phyloP scores from a whole-genome alignment of 2,329 filamentous ascomycete genomes.

The Beauveria sp. region DNA sequence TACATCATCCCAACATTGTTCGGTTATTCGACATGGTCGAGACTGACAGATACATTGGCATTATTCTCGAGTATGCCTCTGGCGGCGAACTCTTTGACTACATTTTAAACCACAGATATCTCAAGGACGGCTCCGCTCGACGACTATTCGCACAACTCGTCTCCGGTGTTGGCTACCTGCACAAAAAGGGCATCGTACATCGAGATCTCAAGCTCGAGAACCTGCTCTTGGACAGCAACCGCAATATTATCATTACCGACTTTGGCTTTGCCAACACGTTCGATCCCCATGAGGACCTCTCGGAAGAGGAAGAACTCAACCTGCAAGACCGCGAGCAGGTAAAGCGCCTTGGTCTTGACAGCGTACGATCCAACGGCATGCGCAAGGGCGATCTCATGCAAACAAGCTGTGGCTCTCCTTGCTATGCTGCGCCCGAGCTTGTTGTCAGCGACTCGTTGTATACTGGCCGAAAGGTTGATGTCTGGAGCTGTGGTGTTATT shows the following conservation, averaged over 20 bases:
- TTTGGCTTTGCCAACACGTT: conserved; percentile 99
- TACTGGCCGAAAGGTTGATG: conserved; percentile 94
- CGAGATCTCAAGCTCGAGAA: conserved; percentile 96
- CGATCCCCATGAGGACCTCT: conserved; percentile 77
- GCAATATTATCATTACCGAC: conserved; percentile 99
- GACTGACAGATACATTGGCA: conserved; percentile 93
- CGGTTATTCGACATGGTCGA: conserved; percentile 97
- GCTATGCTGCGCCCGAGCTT: conserved; percentile 92
- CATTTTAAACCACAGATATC: conserved; percentile 91
- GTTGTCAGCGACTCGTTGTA: conserved; percentile 97
- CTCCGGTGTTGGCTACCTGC: conserved; percentile 92
- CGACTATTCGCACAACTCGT: conserved; percentile 91
- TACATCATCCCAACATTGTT: conserved; percentile 95
- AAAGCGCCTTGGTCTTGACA: conserved; percentile 78
- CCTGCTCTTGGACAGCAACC: conserved; percentile 85
- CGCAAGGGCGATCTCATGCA: conserved; percentile 95
- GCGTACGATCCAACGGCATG: conserved; percentile 63
- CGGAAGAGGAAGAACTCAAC: conserved; percentile 83
- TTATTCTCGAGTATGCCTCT: conserved; percentile 96
- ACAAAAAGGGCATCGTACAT: conserved; percentile 98
- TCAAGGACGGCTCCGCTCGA: conserved; percentile 87
- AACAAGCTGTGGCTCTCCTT: conserved; percentile 96
- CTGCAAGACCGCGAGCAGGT: conserved; percentile 83
- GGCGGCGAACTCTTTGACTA: conserved; percentile 97
- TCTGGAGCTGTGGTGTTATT: conserved; percentile 99